Conservation (phyloP, 1,139 yeast genomes). For the Arxiozyma bovina region DNA sequence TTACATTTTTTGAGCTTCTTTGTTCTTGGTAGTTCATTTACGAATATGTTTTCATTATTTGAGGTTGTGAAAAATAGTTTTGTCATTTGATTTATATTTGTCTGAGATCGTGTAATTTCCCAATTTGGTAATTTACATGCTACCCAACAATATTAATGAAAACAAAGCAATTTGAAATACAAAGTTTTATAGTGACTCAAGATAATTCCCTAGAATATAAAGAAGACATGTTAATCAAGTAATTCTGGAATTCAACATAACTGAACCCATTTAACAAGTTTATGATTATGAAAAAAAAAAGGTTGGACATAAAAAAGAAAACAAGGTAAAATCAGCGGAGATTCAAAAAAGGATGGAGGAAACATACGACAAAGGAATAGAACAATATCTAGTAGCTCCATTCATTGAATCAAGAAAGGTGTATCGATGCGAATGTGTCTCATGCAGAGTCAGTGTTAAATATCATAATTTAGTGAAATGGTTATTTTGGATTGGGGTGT, state of each 20-base stretch:
- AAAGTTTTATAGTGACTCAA: neutral
- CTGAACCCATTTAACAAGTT: neutral
- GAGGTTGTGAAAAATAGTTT: neutral
- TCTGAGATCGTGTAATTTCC: neutral
- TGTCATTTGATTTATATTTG: neutral
- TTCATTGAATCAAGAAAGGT: constrained; percentile 10
- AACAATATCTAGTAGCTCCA: constrained; percentile 11
- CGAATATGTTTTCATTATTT: neutral
- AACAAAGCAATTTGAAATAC: neutral
- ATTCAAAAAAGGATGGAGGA: neutral
- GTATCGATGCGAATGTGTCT: constrained; percentile 18
- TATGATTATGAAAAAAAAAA: no score
- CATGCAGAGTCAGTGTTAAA: constrained; percentile 13
- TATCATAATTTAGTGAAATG: constrained; percentile 8
- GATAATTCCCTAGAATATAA: constrained; percentile 1
- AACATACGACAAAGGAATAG: neutral
- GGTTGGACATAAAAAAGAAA: no score
- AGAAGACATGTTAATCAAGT: neutral
- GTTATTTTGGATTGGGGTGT: constrained; percentile 19
- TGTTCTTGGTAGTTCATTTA: neutral
- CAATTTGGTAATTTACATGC: neutral
- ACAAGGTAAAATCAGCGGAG: no score
- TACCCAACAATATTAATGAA: neutral
- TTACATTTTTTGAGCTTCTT: neutral
- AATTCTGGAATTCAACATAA: neutral